Evolutionary conservation across 192 early-diverging fungal species (phyloP).

Genomic region (Rhizophagus clarus): DNA sequence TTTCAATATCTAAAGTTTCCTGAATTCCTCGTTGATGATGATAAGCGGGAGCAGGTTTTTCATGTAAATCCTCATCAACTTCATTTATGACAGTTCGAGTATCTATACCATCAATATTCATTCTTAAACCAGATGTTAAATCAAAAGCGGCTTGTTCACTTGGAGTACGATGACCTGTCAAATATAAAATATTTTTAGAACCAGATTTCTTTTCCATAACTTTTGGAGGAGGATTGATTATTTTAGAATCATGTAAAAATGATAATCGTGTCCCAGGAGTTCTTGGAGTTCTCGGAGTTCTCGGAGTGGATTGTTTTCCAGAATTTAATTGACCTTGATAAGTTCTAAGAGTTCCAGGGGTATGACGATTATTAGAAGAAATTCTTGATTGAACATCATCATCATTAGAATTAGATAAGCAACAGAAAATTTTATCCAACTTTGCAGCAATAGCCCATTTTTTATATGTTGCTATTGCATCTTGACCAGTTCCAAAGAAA

Average conservation of each 20-base stretch:
- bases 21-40: background rate
- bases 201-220: background rate
- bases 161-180: slow-evolving; percentile 23
- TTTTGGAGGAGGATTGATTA: background rate
- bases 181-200: background rate
- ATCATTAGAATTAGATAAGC: background rate
- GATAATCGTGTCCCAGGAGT: too few relatives aligned
- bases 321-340: background rate
- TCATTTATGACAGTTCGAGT: background rate
- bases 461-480: background rate
- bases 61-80: background rate
- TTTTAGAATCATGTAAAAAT: background rate
- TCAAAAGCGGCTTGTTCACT: slow-evolving; percentile 19
- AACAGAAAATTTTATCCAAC: background rate
- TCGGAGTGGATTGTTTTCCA: too few relatives aligned
- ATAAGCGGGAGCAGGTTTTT: background rate
- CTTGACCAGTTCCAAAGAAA: slow-evolving; percentile 29
- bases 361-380: background rate
- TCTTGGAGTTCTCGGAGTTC: too few relatives aligned
- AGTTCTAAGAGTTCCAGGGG: background rate
- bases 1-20: background rate
- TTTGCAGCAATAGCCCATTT: background rate
- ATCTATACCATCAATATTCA: background rate
- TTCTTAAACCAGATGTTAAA: background rate
- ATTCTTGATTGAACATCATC: background rate